Base-by-base conservation (phyloP, 179 eudicot genomes). In the Amaranthus tricolor region DNA sequence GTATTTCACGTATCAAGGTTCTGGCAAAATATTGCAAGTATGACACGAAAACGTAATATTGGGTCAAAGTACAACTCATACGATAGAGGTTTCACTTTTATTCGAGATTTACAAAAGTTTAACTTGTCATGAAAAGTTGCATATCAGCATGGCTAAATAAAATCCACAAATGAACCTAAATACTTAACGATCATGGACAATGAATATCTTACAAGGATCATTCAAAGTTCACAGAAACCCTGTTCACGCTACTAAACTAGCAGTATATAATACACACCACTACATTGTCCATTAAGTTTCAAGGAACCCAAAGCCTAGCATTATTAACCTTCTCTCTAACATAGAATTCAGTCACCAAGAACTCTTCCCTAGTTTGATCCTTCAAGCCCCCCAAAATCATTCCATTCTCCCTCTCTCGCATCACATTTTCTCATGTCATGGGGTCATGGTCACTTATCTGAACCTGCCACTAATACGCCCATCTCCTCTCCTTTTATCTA, bases 1-100 rank as follows among this genome's bases (percentile, higher is more conserved):
- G 55, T 66, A 66, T 47, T 3, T 48, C 40, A 31, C 17, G 70
- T 66, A 48, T 66, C 40, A 48, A 66, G 54, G 54, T 66, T 47
- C 17, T 19, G 6, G 24, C 1, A 31, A 9, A 19, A 62, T 14
- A 40, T 5, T 66, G 9, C 13, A 17, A 48, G 70, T 10, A 66
- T 19, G 54, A 48, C 54, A 9, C 52, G 19, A 48, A 17, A 9
- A 66, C 5, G 5, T 49, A 47, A 66, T 53, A 66, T 4, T 48
- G 52, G 54, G 5, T 17, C 70, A 17, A 0, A 31, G 20, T 10
- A 19, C 3, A 31, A 31, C 40, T 31, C 40, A 31, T 31, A 31
- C 7, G 6, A n/a, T 11, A 44, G 12, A 47, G 68, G 14, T 7
- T 31, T 31, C 40, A 31, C 40, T 31, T 31, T 31, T 31, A 31